phyloP scores from a whole-genome alignment of 495 filamentous ascomycete genomes.

The Hypoxylon fragiforme region DNA sequence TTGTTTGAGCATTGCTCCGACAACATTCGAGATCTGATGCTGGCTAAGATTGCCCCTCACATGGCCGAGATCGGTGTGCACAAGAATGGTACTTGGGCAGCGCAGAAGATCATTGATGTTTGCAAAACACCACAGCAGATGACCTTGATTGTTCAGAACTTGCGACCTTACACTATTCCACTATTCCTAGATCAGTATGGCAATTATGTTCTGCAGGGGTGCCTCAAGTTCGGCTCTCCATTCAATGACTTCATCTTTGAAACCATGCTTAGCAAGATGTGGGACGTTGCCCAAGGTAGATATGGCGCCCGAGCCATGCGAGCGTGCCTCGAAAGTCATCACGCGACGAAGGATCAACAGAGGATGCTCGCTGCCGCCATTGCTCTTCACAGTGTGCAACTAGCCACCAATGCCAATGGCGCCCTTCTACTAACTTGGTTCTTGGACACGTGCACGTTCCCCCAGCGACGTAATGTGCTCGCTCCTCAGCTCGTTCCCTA shows the following conservation, averaged over 20 bases:
- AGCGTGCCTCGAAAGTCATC: slow-evolving; percentile 94
- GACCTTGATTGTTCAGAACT: slow-evolving; percentile 76
- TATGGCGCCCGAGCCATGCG: slow-evolving; percentile 96
- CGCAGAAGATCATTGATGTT: slow-evolving; percentile 98
- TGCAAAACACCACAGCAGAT: slow-evolving; percentile 84
- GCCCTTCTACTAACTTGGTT: slow-evolving; percentile 96
- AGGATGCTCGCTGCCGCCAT: slow-evolving; percentile 93
- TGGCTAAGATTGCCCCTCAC: slow-evolving; percentile 83
- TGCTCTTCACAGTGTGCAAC: slow-evolving; percentile 91
- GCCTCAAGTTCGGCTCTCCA: slow-evolving; percentile 83
- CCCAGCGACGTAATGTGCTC: slow-evolving; percentile 85
- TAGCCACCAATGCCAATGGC: slow-evolving; percentile 95
- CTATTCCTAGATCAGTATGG: slow-evolving; percentile 97
- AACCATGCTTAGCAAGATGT: slow-evolving; percentile 92
- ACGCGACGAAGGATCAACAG: slow-evolving; percentile 93
- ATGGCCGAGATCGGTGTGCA: slow-evolving; percentile 95
- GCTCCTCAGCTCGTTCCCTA: slow-evolving; percentile 92
- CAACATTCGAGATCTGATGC: slow-evolving; percentile 85
- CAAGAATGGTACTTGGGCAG: slow-evolving; percentile 99
- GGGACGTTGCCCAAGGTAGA: slow-evolving; percentile 89
- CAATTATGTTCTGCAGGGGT: slow-evolving; percentile 97
- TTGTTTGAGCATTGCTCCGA: slow-evolving; percentile 96
- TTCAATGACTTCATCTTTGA: slow-evolving; percentile 98
- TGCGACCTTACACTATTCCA: slow-evolving; percentile 83
- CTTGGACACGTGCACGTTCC: slow-evolving; percentile 96